Conservation (phyloP, 768 basidiomycete genomes). For the Pisolithus marmoratus region DNA sequence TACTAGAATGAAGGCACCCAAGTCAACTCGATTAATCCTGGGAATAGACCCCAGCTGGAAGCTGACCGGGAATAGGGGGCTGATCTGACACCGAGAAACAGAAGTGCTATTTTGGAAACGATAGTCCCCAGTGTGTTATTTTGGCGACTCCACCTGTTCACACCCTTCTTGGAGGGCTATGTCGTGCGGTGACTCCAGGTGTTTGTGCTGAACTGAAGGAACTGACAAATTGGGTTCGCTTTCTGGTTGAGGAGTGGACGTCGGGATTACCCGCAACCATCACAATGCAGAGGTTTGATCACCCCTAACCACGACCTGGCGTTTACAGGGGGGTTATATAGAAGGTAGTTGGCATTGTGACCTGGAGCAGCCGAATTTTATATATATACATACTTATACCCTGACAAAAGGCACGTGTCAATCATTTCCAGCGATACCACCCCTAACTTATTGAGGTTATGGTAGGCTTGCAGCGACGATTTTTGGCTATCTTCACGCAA, state of each 20-base stretch:
- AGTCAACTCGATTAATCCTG: constrained; percentile 2
- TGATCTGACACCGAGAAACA: background rate
- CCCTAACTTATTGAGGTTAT: constrained; percentile 22
- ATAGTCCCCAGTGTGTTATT: too few species aligned
- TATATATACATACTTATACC: constrained; percentile 4
- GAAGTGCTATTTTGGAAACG: too few species aligned
- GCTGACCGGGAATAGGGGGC: constrained; percentile 14
- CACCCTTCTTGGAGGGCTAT: too few species aligned
- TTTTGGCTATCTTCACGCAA: constrained; percentile 25
- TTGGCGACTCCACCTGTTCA: too few species aligned
- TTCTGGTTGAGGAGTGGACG: background rate
- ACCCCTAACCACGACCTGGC: constrained; percentile 17
- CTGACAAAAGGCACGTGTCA: constrained; percentile 8
- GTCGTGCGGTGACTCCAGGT: too few species aligned
- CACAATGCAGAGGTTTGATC: constrained; percentile 7
- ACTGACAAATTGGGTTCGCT: too few species aligned
- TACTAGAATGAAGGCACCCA: too few species aligned
- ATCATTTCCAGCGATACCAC: constrained; percentile 12
- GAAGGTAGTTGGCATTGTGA: constrained; percentile 6
- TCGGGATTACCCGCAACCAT: constrained; percentile 15
- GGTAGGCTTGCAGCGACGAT: constrained; percentile 13
- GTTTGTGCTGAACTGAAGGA: too few species aligned
- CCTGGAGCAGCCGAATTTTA: background rate
- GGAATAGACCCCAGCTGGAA: constrained; percentile 14
- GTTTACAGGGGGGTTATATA: constrained; percentile 22